A percentile compares a stretch with the other conserved stretches of the same genome.
These are phyloP conservation scores for Aureobasidium sp. DNA, from an alignment of 2,329 filamentous ascomycete genomes.

Conservation along the genomic window DNA sequence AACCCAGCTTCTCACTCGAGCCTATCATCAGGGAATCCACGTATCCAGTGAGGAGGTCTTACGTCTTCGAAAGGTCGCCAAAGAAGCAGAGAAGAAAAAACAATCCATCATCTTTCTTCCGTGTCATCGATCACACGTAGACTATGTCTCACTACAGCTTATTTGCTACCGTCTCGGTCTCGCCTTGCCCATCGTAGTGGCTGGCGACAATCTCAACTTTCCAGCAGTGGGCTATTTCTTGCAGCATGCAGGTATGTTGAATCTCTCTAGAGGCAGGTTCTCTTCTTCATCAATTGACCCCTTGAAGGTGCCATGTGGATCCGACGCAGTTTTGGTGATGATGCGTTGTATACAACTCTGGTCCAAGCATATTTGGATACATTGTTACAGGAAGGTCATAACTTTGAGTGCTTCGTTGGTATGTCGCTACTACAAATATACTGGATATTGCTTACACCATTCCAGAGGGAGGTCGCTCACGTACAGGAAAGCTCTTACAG, in stretches of 20 bases:
- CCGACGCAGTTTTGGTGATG: constrained; percentile 81
- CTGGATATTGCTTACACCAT: background rate
- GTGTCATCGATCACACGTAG: constrained; percentile 89
- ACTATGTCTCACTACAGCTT: constrained; percentile 89
- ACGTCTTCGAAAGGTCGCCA: constrained; percentile 69
- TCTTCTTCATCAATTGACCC: background rate
- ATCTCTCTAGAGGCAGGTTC: background rate
- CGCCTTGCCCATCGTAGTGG: constrained; percentile 84
- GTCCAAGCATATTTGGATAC: constrained; percentile 96
- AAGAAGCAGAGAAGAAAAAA: constrained; percentile 73
- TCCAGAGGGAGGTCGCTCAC: constrained; percentile 73
- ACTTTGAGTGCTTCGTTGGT: constrained; percentile 87
- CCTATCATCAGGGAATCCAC: constrained; percentile 96
- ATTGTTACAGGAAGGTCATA: constrained; percentile 79
- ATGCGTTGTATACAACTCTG: constrained; percentile 81
- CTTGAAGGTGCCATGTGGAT: constrained; percentile 80
- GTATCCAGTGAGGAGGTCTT: constrained; percentile 91
- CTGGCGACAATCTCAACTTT: constrained; percentile 94
- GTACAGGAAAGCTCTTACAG: constrained; percentile 85
- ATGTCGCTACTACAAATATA: background rate
- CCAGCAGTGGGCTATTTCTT: constrained; percentile 82
- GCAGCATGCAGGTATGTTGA: constrained; percentile 65
- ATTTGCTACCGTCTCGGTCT: constrained; percentile 93
- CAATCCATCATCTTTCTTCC: constrained; percentile 95
- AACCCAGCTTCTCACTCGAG: constrained; percentile 81